A percentile compares a stretch with the other conserved stretches of the same genome.
phyloP scores from a whole-genome alignment of 192 early-diverging fungal genomes.

The Geranomyces variabilis region DNA sequence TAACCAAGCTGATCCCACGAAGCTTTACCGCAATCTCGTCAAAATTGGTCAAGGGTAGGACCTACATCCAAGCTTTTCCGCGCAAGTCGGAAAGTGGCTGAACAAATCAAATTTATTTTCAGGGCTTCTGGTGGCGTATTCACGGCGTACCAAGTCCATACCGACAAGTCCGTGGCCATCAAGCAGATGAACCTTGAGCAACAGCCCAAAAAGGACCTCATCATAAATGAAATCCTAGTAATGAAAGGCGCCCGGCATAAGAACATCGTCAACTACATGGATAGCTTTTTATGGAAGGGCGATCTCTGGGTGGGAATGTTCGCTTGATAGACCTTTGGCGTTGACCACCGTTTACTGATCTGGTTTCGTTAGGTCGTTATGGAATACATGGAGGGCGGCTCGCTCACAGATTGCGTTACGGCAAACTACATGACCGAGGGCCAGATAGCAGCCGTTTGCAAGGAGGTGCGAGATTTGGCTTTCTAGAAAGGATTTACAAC shows the following conservation, averaged over 20 bases:
- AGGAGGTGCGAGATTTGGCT: constrained; percentile 54
- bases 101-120: not conserved
- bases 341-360: not conserved
- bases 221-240: constrained; percentile 79
- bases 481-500: not conserved
- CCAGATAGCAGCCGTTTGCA: constrained; percentile 92
- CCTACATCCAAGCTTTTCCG: not conserved
- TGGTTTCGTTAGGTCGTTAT: constrained; percentile 62
- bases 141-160: constrained; percentile 70
- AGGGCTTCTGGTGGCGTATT: constrained; percentile 87
- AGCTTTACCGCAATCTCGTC: constrained; percentile 81
- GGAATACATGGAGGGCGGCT: constrained; percentile 92
- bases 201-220: constrained; percentile 95
- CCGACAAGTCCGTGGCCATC: constrained; percentile 79
- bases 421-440: constrained; percentile 82
- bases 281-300: constrained; percentile 73
- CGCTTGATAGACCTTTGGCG: not conserved
- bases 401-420: constrained; percentile 82
- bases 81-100: no score
- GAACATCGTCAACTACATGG: constrained; percentile 87
- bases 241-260: constrained; percentile 58
- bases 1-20: constrained; percentile 83
- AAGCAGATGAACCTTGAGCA: constrained; percentile 96
- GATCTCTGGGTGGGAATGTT: constrained; percentile 66
- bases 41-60: constrained; percentile 88